Evolutionary conservation across 78 protist species (phyloP).

Genomic region (Diacronema lutheri): DNA sequence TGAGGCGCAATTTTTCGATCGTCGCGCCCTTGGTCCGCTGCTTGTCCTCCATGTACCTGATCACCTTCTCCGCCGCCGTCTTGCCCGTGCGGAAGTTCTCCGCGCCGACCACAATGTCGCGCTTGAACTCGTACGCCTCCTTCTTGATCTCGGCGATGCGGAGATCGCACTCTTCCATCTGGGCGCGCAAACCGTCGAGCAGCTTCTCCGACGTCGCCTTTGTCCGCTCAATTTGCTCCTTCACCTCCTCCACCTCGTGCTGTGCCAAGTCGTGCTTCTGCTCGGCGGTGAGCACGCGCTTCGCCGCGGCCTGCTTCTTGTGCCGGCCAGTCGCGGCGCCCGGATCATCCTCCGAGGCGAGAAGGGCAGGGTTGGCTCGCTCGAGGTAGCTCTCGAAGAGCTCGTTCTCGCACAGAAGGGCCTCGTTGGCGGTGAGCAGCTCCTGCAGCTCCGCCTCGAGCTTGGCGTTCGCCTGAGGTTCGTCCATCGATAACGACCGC

Average conservation of each 20-base stretch:
- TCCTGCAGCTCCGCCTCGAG: not conserved
- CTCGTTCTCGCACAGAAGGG: not conserved
- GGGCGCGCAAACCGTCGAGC: not conserved
- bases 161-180: conserved; percentile 27
- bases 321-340: no score
- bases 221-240: not conserved
- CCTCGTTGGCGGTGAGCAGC: not conserved
- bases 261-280: conserved; percentile 7
- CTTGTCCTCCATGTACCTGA: conserved; percentile 44
- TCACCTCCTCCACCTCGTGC: conserved; percentile 13
- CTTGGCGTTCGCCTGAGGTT: not conserved
- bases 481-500: no score
- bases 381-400: conserved; percentile 3
- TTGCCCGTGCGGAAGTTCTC: conserved; percentile 10
- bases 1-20: conserved; percentile 55
- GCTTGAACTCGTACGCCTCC: conserved; percentile 47
- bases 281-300: not conserved
- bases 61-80: conserved; percentile 47
- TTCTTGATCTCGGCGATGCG: conserved; percentile 24
- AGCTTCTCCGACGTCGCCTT: conserved; percentile 10
- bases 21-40: conserved; percentile 7
- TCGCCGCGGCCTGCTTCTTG: not conserved
- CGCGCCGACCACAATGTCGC: conserved; percentile 27
- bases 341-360: not conserved
- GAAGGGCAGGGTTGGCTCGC: not conserved